Evolutionary conservation across 2,329 filamentous ascomycete genomes (phyloP).

Genomic region (Epichloe sylvatica): DNA sequence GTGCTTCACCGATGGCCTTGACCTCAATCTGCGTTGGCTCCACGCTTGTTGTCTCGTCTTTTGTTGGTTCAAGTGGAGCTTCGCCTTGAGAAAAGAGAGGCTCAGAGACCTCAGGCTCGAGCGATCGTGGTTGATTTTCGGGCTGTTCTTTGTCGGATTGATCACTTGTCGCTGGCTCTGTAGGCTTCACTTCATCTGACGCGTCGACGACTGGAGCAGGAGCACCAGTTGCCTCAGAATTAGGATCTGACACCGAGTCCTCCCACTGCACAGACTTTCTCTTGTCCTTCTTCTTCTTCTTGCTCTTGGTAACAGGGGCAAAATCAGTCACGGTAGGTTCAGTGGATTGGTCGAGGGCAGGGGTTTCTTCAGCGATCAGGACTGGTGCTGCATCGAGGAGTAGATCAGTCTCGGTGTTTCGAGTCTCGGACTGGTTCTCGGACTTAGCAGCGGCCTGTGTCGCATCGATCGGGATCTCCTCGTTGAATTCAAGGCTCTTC

Average conservation of each 20-base stretch:
- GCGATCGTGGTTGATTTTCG: conserved; percentile 1
- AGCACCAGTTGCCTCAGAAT: not conserved
- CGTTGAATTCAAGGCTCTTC: not conserved
- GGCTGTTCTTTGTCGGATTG: not conserved
- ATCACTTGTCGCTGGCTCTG: not conserved
- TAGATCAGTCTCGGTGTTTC: not conserved
- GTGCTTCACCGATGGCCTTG: not conserved
- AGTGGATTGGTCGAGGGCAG: not conserved
- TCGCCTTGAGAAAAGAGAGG: conserved; percentile 20
- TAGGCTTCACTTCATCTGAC: not conserved
- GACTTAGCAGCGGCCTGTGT: not conserved
- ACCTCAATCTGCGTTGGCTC: conserved; percentile 14
- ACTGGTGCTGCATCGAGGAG: not conserved
- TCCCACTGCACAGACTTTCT: conserved; percentile 11
- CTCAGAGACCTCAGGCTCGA: conserved; percentile 15
- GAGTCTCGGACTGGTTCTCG: not conserved
- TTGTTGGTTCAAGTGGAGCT: conserved; percentile 12
- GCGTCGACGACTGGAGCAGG: not conserved
- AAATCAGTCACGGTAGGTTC: not conserved
- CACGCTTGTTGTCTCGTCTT: conserved; percentile 10
- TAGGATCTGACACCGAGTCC: conserved; percentile 3
- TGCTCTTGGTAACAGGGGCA: not conserved
- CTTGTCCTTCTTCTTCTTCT: conserved; percentile 6
- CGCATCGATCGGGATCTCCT: not conserved
- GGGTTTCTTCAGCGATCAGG: not conserved